Percentiles rank a stretch among this genome's conserved stretches.
phyloP scores from a whole-genome alignment of 2,329 filamentous ascomycete species.

The Annulohypoxylon truncatum region DNA sequence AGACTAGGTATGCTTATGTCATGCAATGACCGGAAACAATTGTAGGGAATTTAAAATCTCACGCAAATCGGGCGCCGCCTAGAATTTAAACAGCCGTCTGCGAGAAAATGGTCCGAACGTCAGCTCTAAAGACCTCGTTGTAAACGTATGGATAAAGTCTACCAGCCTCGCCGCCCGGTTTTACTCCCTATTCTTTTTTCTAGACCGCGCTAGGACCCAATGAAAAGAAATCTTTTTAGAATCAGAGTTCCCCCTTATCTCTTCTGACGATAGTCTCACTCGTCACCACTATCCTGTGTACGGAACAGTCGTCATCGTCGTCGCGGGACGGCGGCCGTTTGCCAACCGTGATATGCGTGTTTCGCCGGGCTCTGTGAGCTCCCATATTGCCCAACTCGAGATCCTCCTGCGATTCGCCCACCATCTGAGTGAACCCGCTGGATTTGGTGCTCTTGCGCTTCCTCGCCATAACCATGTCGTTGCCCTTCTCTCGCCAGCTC shows the following conservation, averaged over 20 bases:
- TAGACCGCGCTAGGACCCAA: slow-evolving; percentile 10
- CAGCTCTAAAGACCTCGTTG: not conserved
- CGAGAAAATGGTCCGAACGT: not conserved
- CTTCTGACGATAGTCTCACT: slow-evolving; percentile 40
- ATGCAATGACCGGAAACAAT: not conserved
- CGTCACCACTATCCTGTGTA: slow-evolving; percentile 37
- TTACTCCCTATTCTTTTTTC: slow-evolving; percentile 7
- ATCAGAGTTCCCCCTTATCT: slow-evolving; percentile 36
- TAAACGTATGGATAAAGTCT: not conserved
- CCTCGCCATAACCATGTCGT: slow-evolving; percentile 13
- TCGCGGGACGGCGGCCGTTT: slow-evolving; percentile 30
- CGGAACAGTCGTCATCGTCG: slow-evolving; percentile 29
- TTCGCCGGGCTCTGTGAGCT: slow-evolving; percentile 32
- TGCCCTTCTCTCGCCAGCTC: slow-evolving; percentile 19
- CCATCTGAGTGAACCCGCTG: slow-evolving; percentile 37
- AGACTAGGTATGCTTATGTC: not conserved
- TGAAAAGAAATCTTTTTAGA: not conserved
- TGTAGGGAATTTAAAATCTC: not conserved
- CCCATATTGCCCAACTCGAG: slow-evolving; percentile 39
- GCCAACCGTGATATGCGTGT: slow-evolving; percentile 32
- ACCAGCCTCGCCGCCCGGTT: slow-evolving; percentile 19
- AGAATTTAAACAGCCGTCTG: slow-evolving; percentile 13
- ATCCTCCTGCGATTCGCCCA: slow-evolving; percentile 27
- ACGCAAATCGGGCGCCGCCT: not conserved
- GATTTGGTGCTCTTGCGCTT: slow-evolving; percentile 30